Base-by-base conservation (phyloP, 371 early-diverging fungal genomes). In the Haplosporangium sp. region DNA sequence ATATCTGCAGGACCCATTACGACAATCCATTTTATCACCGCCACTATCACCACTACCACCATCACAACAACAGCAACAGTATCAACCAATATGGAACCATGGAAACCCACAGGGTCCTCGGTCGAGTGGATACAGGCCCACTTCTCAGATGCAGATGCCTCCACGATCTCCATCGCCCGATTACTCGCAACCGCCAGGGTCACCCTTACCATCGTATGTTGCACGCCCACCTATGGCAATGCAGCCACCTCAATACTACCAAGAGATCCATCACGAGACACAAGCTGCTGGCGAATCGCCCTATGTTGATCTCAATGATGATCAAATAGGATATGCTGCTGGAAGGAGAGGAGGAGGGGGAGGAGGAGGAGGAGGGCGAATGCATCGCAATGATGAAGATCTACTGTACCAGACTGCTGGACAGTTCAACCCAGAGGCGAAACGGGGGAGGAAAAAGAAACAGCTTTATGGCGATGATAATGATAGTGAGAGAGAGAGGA, bases 131-230 rank as follows among this genome's bases (percentile, higher is more conserved):
- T 71, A 70, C 37, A 59, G 56, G 37, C 61, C 51, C 18, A 65
- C 65, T 7, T 48, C 72, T 14, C 72, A 61, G 2, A 71, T 71
- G 65, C 54, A 61, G 43, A 45, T 20, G 5, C 61, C 57, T 29
- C 29, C 29, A 6, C 16, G 55, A 41, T 45, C 73, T n/a, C 53
- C 62, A 13, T 57, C 73, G 5, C 40, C 52, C 7, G 62, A 57
- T 40, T 55, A 62, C 16, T 46, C 61, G 5, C 43, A 63, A 29
- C 57, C 64, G 21, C 65, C 61, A n/a, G 14, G 40, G 18, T 71
- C 73, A 11, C 66, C 62, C 14, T 55, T 63, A 10, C 71, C 71
- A 10, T 46, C 61, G 6, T 72, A 72, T 36, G 51, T 71, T n/a
- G 57, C 73, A 55, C 61, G 62, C 5, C 66, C 53, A 4, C 56